Conservation (phyloP, 192 early-diverging fungal genomes). For the Coemansia sp. region DNA sequence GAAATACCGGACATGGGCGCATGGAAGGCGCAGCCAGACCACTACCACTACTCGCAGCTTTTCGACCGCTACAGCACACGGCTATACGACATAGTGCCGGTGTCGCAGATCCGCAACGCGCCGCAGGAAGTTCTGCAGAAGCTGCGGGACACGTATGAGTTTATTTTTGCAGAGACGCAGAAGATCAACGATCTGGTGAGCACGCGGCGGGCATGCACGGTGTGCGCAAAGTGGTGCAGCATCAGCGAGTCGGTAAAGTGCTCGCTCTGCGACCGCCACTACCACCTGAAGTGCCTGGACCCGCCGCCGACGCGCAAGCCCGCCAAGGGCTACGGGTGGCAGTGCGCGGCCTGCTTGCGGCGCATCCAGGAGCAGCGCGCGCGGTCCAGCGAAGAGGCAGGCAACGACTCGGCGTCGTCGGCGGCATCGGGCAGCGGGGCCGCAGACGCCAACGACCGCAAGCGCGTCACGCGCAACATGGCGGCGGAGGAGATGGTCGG, state of each 20-base stretch:
- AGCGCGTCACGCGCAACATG: slow-evolving; percentile 36
- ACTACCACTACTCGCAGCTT: slow-evolving; percentile 84
- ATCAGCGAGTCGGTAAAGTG: slow-evolving; percentile 72
- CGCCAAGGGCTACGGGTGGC: slow-evolving; percentile 84
- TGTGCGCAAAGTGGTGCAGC: slow-evolving; percentile 71
- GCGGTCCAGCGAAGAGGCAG: slow-evolving; percentile 4
- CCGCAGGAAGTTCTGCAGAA: slow-evolving; percentile 68
- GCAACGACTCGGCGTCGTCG: slow-evolving; percentile 6
- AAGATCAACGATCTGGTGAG: slow-evolving; percentile 74
- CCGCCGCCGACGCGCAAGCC: slow-evolving; percentile 75
- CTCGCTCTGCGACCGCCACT: slow-evolving; percentile 69
- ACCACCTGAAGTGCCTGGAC: slow-evolving; percentile 80
- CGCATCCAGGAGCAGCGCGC: slow-evolving; percentile 41
- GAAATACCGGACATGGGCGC: slow-evolving; percentile 35
- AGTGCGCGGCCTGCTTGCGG: slow-evolving; percentile 70
- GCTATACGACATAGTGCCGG: slow-evolving; percentile 82
- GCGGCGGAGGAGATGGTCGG: slow-evolving; percentile 23
- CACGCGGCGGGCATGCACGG: slow-evolving; percentile 64
- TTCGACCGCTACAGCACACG: slow-evolving; percentile 89
- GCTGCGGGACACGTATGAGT: slow-evolving; percentile 69
- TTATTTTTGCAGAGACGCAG: slow-evolving; percentile 82
- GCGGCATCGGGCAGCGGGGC: background rate
- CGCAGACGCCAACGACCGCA: slow-evolving; percentile 20
- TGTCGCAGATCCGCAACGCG: slow-evolving; percentile 73
- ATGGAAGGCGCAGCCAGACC: slow-evolving; percentile 58